Evolutionary conservation across 306 rosid genomes (phyloP), one percentile per base, ranked within the genome.

Genomic region (Malus fusca): DNA sequence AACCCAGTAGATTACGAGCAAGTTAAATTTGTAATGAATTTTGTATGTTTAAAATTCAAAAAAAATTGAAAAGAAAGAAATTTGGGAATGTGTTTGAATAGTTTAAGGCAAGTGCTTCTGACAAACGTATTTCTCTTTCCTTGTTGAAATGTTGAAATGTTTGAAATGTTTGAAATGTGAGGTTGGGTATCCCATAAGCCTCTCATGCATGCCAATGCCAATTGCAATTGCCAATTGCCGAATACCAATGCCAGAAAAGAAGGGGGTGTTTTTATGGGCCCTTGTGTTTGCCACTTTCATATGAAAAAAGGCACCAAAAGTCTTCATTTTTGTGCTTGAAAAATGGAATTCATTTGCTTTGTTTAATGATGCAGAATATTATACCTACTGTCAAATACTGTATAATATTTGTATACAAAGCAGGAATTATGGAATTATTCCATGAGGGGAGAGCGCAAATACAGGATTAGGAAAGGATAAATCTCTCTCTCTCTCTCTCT

Each of bases 261-360:
- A 11, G 21, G 44, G 42, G 56, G 63, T 40, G 48, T 55, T 28
- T 42, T 35, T 6, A 61, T 89, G 94, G 93, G 64, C 86, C 96
- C 80, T 37, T 63, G 31, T 85, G 92, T 87, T 80, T 52, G 84
- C 92, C 87, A 88, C 92, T 88, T 85, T 78, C 42, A 2, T 37
- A 60, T 74, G 43, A 59, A 42, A 42, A 42, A 66, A 44, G 60
- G 26, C 51, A 51, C 51, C 14, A 52, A 51, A 42, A 62, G 78
- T 66, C 87, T 80, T 79, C 75, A 81, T 84, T 77, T 80, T 66
- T 53, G 30, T 42, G 46, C 69, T 75, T 37, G 63, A 67, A 61
- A 37, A 66, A 75, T 84, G 67, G 46, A 69, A 76, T 78, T 72
- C 63, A 37, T 37, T 75, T 56, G 51, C 40, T 73, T 18, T 46